These are phyloP conservation scores for Bipolaris bicolor DNA, from an alignment of 2,329 filamentous ascomycete species.

Conservation along the genomic window DNA sequence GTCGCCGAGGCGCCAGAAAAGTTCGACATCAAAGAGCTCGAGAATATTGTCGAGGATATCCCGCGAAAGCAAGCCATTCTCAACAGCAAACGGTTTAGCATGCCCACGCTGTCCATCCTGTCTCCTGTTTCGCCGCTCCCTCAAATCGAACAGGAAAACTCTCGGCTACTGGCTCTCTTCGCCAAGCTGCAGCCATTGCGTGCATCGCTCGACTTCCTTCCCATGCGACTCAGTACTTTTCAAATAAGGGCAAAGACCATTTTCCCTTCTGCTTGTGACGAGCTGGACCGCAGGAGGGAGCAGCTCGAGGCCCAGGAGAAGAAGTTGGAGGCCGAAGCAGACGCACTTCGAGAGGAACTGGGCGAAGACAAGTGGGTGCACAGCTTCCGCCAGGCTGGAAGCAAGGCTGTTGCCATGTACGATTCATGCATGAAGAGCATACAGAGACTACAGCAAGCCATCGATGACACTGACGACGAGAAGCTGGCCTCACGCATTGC, in stretches of 20 bases:
- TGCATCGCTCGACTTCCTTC: conserved; percentile 92
- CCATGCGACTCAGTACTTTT: conserved; percentile 91
- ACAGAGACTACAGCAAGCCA: conserved; percentile 76
- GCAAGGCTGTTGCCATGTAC: conserved; percentile 94
- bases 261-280: conserved; percentile 90
- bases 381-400: conserved; percentile 90
- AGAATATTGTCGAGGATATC: conserved; percentile 90
- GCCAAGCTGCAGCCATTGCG: conserved; percentile 93
- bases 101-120: conserved; percentile 64
- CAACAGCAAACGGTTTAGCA: conserved; percentile 70
- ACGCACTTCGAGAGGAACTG: conserved; percentile 85
- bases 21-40: conserved; percentile 83
- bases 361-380: conserved; percentile 96
- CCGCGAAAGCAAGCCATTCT: conserved; percentile 62
- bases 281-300: conserved; percentile 76
- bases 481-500: conserved; percentile 72
- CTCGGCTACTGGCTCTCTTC: conserved; percentile 85
- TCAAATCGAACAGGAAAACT: conserved; percentile 74
- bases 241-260: conserved; percentile 75
- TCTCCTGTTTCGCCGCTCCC: conserved; percentile 66
- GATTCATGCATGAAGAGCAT: conserved; percentile 91
- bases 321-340: conserved; percentile 87
- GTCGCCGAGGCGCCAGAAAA: conserved; percentile 69
- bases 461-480: conserved; percentile 76
- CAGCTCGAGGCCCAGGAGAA: conserved; percentile 84